phyloP scores from a whole-genome alignment of 1,284 basidiomycete genomes.

The Sparassis latifolia region DNA sequence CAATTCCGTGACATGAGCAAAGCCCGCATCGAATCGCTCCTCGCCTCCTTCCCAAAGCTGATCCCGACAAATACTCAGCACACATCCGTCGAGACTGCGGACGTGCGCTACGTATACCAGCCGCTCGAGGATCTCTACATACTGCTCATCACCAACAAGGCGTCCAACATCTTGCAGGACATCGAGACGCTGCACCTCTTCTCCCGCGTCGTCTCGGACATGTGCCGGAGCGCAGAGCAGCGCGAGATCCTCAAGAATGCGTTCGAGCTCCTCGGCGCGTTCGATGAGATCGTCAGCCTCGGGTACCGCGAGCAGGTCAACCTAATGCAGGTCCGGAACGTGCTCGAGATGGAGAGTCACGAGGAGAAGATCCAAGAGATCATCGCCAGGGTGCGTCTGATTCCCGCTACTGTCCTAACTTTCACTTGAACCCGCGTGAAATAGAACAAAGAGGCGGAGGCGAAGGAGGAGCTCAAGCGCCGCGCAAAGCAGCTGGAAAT shows the following conservation, averaged over 20 bases:
- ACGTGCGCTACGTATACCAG: constrained; percentile 97
- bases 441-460: constrained; percentile 98
- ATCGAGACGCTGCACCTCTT: constrained; percentile 95
- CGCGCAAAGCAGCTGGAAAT: constrained; percentile 98
- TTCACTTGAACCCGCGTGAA: neutral
- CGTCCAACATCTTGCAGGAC: constrained; percentile 97
- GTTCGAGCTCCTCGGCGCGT: constrained; percentile 94
- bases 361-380: constrained; percentile 99
- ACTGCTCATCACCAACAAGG: constrained; percentile 96
- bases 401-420: neutral
- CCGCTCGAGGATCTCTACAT: constrained; percentile 98
- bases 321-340: constrained; percentile 85
- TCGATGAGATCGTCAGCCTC: constrained; percentile 94
- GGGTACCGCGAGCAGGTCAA: constrained; percentile 95
- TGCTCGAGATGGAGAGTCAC: constrained; percentile 98
- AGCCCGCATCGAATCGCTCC: constrained; percentile 89
- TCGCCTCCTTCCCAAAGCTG: constrained; percentile 96
- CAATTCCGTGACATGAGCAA: constrained; percentile 94
- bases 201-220: constrained; percentile 89
- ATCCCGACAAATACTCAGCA: constrained; percentile 97
- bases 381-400: constrained; percentile 74
- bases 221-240: constrained; percentile 85
- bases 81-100: constrained; percentile 89
- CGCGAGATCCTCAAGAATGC: constrained; percentile 86
- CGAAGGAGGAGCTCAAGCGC: constrained; percentile 98